Conservation (phyloP, 768 basidiomycete genomes). For the Pisolithus microcarpus region DNA sequence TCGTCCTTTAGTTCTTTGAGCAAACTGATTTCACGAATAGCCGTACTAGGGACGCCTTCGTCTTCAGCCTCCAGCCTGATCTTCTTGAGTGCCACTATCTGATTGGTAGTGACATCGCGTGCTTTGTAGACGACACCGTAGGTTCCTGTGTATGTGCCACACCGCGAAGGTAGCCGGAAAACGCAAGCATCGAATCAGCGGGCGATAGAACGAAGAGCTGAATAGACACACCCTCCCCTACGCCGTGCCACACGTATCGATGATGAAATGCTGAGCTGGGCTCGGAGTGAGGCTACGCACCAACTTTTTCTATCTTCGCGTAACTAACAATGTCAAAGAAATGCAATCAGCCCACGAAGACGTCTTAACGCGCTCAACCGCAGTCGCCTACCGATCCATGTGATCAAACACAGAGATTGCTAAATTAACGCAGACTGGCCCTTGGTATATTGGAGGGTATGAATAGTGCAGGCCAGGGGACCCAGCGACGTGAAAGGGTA, state of each 20-base stretch:
- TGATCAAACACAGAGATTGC: slow-evolving; percentile 3
- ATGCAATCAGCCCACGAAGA: slow-evolving; percentile 11
- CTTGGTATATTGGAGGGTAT: background rate
- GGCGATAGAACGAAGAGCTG: slow-evolving; percentile 2
- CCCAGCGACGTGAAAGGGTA: background rate
- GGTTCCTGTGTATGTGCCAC: slow-evolving; percentile 54
- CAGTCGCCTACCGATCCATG: slow-evolving; percentile 29
- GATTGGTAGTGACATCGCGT: slow-evolving; percentile 66
- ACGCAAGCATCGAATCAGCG: slow-evolving; percentile 3
- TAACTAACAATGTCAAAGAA: slow-evolving; percentile 52
- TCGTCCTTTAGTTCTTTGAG: slow-evolving; percentile 95
- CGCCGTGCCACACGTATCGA: slow-evolving; percentile 11
- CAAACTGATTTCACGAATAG: slow-evolving; percentile 95
- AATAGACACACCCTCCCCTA: slow-evolving; percentile 37
- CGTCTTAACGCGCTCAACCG: slow-evolving; percentile 1
- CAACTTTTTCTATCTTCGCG: slow-evolving; percentile 96
- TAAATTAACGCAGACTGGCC: background rate
- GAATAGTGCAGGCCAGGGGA: background rate
- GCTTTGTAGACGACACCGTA: slow-evolving; percentile 99
- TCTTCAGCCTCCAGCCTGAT: slow-evolving; percentile 97
- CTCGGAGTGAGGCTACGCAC: slow-evolving; percentile 46
- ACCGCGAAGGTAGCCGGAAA: slow-evolving; percentile 5
- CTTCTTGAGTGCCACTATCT: slow-evolving; percentile 96
- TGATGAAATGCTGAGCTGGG: slow-evolving; percentile 6
- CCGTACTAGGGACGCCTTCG: slow-evolving; percentile 96